Evolutionary conservation across 169 alveolate species (phyloP).

Genomic region (Perkinsus olseni): DNA sequence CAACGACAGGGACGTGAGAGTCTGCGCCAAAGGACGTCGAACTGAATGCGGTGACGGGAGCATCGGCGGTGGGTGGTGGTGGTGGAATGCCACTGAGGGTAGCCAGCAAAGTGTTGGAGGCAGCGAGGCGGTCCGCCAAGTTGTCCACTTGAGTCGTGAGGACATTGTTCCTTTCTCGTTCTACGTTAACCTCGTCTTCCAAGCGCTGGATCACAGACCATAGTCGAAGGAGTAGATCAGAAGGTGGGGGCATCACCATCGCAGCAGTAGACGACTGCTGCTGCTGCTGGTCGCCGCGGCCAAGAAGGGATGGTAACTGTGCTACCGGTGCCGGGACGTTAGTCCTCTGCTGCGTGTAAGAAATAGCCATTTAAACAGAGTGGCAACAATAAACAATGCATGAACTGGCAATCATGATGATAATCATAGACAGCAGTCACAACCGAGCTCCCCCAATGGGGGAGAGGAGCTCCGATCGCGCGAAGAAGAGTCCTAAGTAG

Average conservation of each 20-base stretch:
- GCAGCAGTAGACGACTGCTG: too few species aligned
- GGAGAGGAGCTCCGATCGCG: too few species aligned
- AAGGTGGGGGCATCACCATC: too few species aligned
- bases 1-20: background rate
- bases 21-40: too few species aligned
- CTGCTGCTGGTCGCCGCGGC: too few species aligned
- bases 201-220: background rate
- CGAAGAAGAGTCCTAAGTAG: background rate
- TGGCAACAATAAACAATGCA: background rate
- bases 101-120: background rate
- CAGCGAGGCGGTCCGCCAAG: background rate
- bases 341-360: background rate
- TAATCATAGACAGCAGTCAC: background rate
- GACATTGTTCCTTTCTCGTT: background rate
- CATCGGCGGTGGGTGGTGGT: background rate
- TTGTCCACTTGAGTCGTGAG: background rate
- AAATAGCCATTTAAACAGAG: background rate
- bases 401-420: background rate
- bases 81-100: background rate
- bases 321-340: background rate
- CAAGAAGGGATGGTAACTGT: background rate
- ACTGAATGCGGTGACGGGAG: background rate
- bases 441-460: too few species aligned
- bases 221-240: background rate
- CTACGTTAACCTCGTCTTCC: background rate